These are phyloP conservation scores for Laguncularia racemosa DNA, from an alignment of 345 rosid genomes.

Conservation along the genomic window DNA sequence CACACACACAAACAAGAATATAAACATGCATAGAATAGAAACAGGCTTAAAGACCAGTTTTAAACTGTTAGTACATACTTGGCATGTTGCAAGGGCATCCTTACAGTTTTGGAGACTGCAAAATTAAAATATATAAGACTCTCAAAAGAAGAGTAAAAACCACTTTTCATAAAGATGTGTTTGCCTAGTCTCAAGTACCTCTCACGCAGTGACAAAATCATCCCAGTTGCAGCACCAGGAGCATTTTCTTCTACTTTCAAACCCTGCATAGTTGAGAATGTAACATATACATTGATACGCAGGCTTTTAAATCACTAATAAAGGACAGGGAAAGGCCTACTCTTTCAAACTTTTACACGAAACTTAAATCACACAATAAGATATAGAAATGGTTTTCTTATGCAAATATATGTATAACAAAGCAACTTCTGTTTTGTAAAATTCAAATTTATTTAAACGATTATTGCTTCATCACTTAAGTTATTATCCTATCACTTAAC, in stretches of 20 bases:
- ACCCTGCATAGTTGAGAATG: slow-evolving; percentile 27
- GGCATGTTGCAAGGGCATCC: slow-evolving; percentile 63
- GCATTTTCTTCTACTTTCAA: slow-evolving; percentile 71
- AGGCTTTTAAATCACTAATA: not conserved
- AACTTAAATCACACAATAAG: not conserved
- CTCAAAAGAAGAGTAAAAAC: not conserved
- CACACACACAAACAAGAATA: no score
- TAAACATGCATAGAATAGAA: no score
- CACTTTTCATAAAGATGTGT: not conserved
- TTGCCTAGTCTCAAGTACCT: slow-evolving; percentile 33
- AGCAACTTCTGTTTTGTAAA: not conserved
- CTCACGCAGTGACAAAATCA: slow-evolving; percentile 86
- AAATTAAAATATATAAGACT: slow-evolving; percentile 11
- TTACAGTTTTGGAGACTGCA: slow-evolving; percentile 79
- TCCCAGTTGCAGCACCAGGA: slow-evolving; percentile 65
- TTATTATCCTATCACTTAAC: no score
- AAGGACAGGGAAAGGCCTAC: no score
- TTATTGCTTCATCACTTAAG: no score
- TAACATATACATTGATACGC: not conserved
- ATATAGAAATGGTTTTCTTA: not conserved
- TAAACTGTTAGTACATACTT: slow-evolving; percentile 37
- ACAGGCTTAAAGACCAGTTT: not conserved
- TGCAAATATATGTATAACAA: not conserved
- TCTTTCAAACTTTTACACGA: no score
- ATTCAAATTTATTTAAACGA: no score